Evolutionary conservation across 2,329 filamentous ascomycete species (phyloP).

Genomic region (Colletotrichum truncatum): DNA sequence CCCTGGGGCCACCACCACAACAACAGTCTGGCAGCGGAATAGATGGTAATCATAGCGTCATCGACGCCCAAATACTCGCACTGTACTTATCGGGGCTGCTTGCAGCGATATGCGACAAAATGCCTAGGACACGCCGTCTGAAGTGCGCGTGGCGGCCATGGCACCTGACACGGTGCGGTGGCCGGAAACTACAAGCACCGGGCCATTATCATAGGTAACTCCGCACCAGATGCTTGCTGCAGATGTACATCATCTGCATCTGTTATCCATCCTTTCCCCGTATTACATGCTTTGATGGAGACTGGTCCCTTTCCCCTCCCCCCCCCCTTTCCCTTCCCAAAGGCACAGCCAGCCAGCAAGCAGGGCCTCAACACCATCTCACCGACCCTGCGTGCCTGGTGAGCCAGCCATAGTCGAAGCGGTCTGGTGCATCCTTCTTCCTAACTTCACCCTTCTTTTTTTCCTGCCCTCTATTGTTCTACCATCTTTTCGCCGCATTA

Average conservation of each 20-base stretch:
- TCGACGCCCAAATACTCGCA: not conserved
- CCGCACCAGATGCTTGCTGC: not conserved
- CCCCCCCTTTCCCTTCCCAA: conserved; percentile 1
- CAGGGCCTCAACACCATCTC: conserved; percentile 30
- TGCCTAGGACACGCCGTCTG: not conserved
- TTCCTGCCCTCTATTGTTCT: not conserved
- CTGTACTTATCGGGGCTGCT: conserved; percentile 20
- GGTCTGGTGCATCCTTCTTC: conserved; percentile 16
- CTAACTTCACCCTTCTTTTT: not conserved
- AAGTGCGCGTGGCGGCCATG: not conserved
- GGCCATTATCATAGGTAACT: conserved; percentile 4
- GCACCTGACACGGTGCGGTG: conserved; percentile 26
- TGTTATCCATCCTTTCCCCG: not conserved
- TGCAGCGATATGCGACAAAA: conserved; percentile 1
- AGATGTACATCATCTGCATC: conserved; percentile 17
- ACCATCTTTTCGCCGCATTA: not conserved
- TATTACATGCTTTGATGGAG: conserved; percentile 17
- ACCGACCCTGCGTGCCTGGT: conserved; percentile 27
- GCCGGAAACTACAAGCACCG: conserved; percentile 13
- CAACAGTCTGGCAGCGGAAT: not conserved
- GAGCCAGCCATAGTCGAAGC: conserved; percentile 24
- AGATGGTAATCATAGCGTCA: conserved; percentile 22
- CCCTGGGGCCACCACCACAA: too few relatives aligned
- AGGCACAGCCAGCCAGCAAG: conserved; percentile 19
- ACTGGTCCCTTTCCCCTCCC: not conserved